Evolutionary conservation across 2,329 filamentous ascomycete genomes (phyloP).

Genomic region (Neocatenulostroma microsporum): DNA sequence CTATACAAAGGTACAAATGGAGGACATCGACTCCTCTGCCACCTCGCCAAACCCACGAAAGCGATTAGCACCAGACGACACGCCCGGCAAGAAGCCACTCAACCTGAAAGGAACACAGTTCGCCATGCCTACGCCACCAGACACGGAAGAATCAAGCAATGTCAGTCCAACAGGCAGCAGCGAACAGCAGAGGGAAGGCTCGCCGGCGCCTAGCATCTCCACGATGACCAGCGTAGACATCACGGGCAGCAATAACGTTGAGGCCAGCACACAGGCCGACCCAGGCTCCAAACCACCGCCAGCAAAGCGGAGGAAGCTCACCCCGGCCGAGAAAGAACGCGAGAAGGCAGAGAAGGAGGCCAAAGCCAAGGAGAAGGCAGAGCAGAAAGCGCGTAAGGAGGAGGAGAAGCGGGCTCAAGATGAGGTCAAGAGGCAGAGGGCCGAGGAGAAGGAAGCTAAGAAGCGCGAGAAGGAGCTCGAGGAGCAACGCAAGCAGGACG

Average conservation of each 20-base stretch:
- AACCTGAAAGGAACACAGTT: slow-evolving; percentile 29
- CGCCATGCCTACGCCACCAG: slow-evolving; percentile 28
- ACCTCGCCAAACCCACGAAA: slow-evolving; percentile 20
- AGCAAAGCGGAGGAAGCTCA: slow-evolving; percentile 38
- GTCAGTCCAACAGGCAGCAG: slow-evolving; percentile 17
- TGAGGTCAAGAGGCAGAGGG: slow-evolving; percentile 30
- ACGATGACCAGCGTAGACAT: slow-evolving; percentile 26
- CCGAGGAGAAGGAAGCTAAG: slow-evolving; percentile 34
- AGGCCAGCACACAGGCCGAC: slow-evolving; percentile 5
- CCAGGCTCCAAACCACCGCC: slow-evolving; percentile 21
- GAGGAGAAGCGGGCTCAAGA: slow-evolving; percentile 25
- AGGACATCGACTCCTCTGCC: slow-evolving; percentile 25
- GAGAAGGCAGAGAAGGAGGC: no score
- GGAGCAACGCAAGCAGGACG: slow-evolving; percentile 24
- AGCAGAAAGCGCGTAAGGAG: slow-evolving; percentile 34
- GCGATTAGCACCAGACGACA: slow-evolving; percentile 19
- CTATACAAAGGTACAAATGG: slow-evolving; percentile 21
- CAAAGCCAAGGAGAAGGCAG: slow-evolving; percentile 37
- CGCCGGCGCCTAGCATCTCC: slow-evolving; percentile 28
- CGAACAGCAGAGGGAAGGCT: slow-evolving; percentile 18
- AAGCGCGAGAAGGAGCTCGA: slow-evolving; percentile 33
- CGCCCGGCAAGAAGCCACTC: slow-evolving; percentile 21
- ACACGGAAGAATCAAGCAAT: slow-evolving; percentile 26
- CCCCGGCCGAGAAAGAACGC: slow-evolving; percentile 33
- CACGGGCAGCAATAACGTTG: not conserved